Evolutionary conservation across 441 rosid species (phyloP).

Genomic region (Flueggea neowawraea): DNA sequence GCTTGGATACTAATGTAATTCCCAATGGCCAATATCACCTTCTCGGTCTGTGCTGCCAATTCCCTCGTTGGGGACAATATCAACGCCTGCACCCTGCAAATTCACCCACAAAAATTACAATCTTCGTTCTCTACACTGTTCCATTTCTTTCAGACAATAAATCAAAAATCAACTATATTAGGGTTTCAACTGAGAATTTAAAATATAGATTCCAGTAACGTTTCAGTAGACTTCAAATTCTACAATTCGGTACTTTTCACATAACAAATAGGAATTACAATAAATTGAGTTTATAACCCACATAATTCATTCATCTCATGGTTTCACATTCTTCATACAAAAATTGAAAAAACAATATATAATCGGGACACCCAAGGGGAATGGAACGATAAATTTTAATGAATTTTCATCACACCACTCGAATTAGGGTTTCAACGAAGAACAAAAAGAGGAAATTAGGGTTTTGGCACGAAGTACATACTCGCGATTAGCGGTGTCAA

Average conservation of each 20-base stretch:
- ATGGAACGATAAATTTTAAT: neutral
- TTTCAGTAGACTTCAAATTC: no score
- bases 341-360: no score
- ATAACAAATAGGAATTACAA: no score
- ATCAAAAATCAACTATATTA: neutral
- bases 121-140: no score
- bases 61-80: constrained; percentile 95
- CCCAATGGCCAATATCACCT: constrained; percentile 75
- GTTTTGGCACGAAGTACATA: constrained; percentile 16
- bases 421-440: constrained; percentile 3
- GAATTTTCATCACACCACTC: no score
- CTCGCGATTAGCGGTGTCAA: constrained; percentile 74
- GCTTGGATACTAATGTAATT: constrained; percentile 71
- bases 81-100: constrained; percentile 78
- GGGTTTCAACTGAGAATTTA: neutral
- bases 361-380: no score
- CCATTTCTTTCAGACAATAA: no score
- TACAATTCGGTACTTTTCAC: no score
- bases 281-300: no score
- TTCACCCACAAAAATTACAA: neutral
- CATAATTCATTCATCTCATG: no score
- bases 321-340: no score
- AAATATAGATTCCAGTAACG: no score
- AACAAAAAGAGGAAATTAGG: neutral
- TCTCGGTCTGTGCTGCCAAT: constrained; percentile 88